Percentiles rank a stretch among this genome's conserved stretches.
phyloP scores from a whole-genome alignment of 106 monocot genomes.

The Dendrobium nobile region DNA sequence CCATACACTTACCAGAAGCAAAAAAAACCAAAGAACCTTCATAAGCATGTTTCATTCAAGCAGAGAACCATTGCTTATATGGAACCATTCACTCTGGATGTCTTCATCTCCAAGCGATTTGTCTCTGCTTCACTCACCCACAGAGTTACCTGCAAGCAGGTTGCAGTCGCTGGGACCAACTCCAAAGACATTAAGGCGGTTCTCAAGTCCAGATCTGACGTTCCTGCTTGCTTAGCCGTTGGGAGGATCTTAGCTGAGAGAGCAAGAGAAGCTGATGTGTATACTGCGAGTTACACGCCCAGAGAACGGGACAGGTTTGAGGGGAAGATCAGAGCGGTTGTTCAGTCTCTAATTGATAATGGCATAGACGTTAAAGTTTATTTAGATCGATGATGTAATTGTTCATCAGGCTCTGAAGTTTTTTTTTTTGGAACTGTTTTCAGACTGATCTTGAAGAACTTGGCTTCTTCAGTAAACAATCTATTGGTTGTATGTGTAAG shows the following conservation, averaged over 20 bases:
- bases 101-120: conserved; percentile 90
- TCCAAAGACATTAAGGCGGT: conserved; percentile 92
- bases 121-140: conserved; percentile 90
- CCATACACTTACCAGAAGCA: conserved; percentile 89
- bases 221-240: conserved; percentile 82
- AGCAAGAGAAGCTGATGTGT: conserved; percentile 86
- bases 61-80: conserved; percentile 84
- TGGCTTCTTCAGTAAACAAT: too few species aligned
- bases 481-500: too few species aligned
- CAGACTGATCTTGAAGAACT: too few species aligned
- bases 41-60: conserved; percentile 89
- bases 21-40: conserved; percentile 71
- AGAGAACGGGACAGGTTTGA: conserved; percentile 87
- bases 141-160: conserved; percentile 82
- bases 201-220: conserved; percentile 71
- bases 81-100: conserved; percentile 89
- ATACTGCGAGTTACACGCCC: conserved; percentile 69
- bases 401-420: too few species aligned
- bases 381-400: conserved; percentile 47
- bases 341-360: conserved; percentile 85
- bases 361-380: conserved; percentile 95
- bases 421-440: too few species aligned
- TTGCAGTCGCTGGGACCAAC: conserved; percentile 91
- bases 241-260: conserved; percentile 73
- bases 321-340: conserved; percentile 86